These are phyloP conservation scores for Candida coleopterorum DNA, from an alignment of 805 yeast genomes.

Conservation along the genomic window DNA sequence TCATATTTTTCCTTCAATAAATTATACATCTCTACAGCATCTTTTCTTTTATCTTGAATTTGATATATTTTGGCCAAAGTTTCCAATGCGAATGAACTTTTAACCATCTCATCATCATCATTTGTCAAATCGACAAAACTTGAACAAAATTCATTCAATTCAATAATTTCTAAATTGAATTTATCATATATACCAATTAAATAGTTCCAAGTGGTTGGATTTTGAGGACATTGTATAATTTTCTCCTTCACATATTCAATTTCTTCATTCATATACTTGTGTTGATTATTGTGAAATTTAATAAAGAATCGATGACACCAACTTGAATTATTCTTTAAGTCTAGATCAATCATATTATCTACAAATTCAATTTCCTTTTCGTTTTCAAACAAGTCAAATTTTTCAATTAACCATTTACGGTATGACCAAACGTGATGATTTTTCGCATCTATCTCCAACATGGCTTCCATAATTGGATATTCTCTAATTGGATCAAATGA, in stretches of 20 bases:
- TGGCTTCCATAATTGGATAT: constrained; percentile 55
- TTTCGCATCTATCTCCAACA: constrained; percentile 77
- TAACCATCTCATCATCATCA: constrained; percentile 21
- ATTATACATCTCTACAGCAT: constrained; percentile 44
- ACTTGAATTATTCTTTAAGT: constrained; percentile 85
- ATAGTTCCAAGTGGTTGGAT: constrained; percentile 85
- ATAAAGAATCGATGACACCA: constrained; percentile 85
- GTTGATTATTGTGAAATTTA: constrained; percentile 21
- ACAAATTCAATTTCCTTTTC: constrained; percentile 50
- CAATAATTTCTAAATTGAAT: constrained; percentile 22
- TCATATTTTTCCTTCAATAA: constrained; percentile 52
- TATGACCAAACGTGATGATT: constrained; percentile 98
- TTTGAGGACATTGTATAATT: constrained; percentile 67
- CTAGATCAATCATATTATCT: constrained; percentile 45
- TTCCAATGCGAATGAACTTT: constrained; percentile 63
- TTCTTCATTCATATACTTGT: constrained; percentile 41
- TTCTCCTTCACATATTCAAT: constrained; percentile 43
- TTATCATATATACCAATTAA: constrained; percentile 50
- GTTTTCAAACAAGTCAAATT: constrained; percentile 43
- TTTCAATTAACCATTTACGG: constrained; percentile 72
- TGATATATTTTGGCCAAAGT: constrained; percentile 48
- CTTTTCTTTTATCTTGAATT: constrained; percentile 19
- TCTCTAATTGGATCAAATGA: constrained; percentile 49
- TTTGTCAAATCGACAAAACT: constrained; percentile 30
- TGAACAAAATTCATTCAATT: constrained; percentile 43